Percentiles rank a stretch among this genome's conserved stretches.
These are phyloP conservation scores for Cymbopogon flexuosus DNA, from an alignment of 202 grass and related monocot species.

Conservation along the genomic window DNA sequence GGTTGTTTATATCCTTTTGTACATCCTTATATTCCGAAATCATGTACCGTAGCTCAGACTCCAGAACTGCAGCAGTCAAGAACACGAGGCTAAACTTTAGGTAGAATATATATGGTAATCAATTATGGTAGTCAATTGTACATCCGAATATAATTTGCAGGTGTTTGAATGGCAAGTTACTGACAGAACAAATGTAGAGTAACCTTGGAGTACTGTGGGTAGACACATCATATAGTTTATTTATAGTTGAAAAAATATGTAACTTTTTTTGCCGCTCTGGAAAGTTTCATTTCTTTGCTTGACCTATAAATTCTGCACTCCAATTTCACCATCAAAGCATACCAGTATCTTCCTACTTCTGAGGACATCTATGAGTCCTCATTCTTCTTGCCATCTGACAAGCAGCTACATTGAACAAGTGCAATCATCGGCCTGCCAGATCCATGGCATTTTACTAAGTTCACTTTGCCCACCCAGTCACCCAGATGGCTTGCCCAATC, in stretches of 20 bases:
- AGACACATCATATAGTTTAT: neutral
- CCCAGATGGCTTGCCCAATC: neutral
- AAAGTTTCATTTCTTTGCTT: neutral
- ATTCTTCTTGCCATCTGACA: neutral
- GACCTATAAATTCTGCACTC: too few species aligned
- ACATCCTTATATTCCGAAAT: constrained; percentile 49
- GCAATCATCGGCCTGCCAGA: neutral
- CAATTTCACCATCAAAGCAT: neutral
- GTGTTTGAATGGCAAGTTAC: neutral
- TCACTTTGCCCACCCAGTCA: neutral
- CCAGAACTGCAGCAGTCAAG: constrained; percentile 52
- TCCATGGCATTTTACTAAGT: neutral
- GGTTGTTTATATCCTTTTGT: constrained; percentile 56
- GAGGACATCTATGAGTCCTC: neutral
- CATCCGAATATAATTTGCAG: neutral
- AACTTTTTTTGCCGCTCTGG: neutral
- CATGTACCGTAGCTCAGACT: constrained; percentile 49
- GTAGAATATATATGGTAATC: neutral
- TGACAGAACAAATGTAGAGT: neutral
- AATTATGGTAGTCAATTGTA: neutral
- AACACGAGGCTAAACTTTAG: neutral
- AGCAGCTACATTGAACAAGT: neutral
- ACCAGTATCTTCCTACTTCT: neutral
- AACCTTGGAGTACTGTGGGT: neutral
- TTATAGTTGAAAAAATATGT: neutral